Percentiles rank a stretch among this genome's conserved stretches.
phyloP scores from a whole-genome alignment of 768 basidiomycete species.

The Leccinum pellstonianum region DNA sequence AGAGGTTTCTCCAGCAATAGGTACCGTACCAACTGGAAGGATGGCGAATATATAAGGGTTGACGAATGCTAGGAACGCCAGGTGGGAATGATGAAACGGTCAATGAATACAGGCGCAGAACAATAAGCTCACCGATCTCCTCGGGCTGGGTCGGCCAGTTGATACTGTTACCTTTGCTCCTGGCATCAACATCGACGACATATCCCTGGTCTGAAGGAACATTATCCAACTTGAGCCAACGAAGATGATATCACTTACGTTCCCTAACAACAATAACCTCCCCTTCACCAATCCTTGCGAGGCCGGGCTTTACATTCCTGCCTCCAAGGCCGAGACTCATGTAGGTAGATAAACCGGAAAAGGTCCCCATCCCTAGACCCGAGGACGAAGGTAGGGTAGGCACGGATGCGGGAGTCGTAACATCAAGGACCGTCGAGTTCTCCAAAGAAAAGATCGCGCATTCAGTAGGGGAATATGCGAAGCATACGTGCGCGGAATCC shows the following conservation, averaged over 20 bases:
- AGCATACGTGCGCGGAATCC: slow-evolving; percentile 55
- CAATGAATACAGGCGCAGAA: slow-evolving; percentile 46
- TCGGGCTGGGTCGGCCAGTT: slow-evolving; percentile 83
- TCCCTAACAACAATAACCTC: slow-evolving; percentile 78
- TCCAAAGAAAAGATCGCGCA: slow-evolving; percentile 68
- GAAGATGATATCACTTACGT: slow-evolving; percentile 47
- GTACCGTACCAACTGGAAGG: slow-evolving; percentile 66
- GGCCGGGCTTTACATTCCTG: slow-evolving; percentile 61
- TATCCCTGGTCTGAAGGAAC: slow-evolving; percentile 58
- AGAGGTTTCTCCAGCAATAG: slow-evolving; percentile 26
- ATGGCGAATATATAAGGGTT: slow-evolving; percentile 78
- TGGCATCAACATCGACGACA: slow-evolving; percentile 61
- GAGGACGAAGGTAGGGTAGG: slow-evolving; percentile 30
- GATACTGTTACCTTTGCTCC: slow-evolving; percentile 49
- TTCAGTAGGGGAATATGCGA: slow-evolving; percentile 73
- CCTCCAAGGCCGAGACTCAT: slow-evolving; percentile 81
- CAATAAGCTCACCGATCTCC: slow-evolving; percentile 56
- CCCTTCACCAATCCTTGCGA: slow-evolving; percentile 51
- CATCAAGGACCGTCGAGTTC: slow-evolving; percentile 54
- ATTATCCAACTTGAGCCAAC: slow-evolving; percentile 1
- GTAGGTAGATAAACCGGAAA: slow-evolving; percentile 76
- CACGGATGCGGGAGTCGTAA: slow-evolving; percentile 46
- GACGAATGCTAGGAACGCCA: slow-evolving; percentile 52
- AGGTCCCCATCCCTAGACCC: slow-evolving; percentile 57
- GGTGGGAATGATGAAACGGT: slow-evolving; percentile 57